Conservation (phyloP, 2,329 filamentous ascomycete genomes). For the Neonectria magnoliae region DNA sequence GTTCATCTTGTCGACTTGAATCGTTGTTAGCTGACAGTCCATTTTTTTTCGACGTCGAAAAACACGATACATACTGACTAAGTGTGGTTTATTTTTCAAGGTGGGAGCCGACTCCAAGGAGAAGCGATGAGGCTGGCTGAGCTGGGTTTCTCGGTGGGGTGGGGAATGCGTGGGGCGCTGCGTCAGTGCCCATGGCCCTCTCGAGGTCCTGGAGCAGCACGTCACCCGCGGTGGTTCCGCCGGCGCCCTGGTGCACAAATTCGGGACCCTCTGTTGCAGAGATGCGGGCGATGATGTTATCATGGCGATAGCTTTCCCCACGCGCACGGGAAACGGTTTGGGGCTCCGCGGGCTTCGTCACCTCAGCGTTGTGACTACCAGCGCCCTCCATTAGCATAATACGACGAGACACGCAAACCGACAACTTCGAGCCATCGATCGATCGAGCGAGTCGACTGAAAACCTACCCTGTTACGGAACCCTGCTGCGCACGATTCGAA, state of each 20-base stretch:
- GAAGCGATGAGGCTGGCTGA: neutral
- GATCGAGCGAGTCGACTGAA: neutral
- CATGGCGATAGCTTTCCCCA: constrained; percentile 1
- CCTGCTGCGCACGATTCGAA: constrained; percentile 13
- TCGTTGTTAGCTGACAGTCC: neutral
- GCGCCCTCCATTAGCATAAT: constrained; percentile 1
- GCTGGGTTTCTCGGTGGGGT: neutral
- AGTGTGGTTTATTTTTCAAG: constrained; percentile 3
- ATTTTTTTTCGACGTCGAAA: neutral
- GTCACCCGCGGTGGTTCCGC: neutral
- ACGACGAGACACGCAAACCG: neutral
- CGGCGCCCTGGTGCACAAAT: neutral
- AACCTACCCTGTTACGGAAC: constrained; percentile 13
- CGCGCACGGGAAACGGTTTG: neutral
- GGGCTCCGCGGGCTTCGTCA: neutral
- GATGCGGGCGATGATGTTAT: constrained; percentile 17
- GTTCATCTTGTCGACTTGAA: neutral
- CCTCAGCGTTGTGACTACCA: neutral
- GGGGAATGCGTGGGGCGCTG: neutral
- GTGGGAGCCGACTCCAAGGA: constrained; percentile 11
- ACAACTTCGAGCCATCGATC: neutral
- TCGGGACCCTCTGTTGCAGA: neutral
- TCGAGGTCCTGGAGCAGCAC: constrained; percentile 6
- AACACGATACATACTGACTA: neutral
- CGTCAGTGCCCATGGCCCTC: neutral